These are phyloP conservation scores for Plantago ovata DNA, from an alignment of 257 asterid species.

Conservation along the genomic window DNA sequence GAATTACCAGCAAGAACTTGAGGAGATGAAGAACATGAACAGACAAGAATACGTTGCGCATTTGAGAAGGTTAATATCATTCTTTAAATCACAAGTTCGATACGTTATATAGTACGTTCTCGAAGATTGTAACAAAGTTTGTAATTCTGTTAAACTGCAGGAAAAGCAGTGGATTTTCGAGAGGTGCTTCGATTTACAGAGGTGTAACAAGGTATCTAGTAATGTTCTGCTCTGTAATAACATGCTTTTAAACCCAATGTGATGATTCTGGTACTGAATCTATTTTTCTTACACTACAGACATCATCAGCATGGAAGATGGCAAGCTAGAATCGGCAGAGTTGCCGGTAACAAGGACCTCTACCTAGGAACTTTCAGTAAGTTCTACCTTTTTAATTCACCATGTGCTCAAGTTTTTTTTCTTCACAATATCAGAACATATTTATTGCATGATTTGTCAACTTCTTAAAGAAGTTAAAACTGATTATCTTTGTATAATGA, in stretches of 20 bases:
- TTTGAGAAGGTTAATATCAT: slow-evolving; percentile 54
- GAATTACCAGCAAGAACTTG: slow-evolving; percentile 75
- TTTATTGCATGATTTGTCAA: background rate
- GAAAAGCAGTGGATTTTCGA: slow-evolving; percentile 71
- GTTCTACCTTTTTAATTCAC: slow-evolving; percentile 10
- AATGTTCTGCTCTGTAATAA: background rate
- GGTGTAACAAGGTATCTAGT: slow-evolving; percentile 59
- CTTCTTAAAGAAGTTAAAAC: background rate
- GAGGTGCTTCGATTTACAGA: slow-evolving; percentile 75
- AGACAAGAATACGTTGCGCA: slow-evolving; percentile 89
- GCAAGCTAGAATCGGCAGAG: slow-evolving; percentile 82
- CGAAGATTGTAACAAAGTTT: background rate
- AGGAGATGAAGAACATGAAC: slow-evolving; percentile 84
- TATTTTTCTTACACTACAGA: slow-evolving; percentile 19
- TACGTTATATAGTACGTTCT: background rate
- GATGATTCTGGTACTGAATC: background rate
- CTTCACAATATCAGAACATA: background rate
- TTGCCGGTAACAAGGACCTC: slow-evolving; percentile 74
- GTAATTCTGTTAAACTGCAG: slow-evolving; percentile 23
- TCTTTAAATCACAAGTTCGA: background rate
- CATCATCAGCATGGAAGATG: slow-evolving; percentile 82
- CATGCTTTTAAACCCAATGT: background rate
- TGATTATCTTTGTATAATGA: background rate
- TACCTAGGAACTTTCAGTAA: slow-evolving; percentile 74
- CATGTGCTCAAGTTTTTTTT: background rate